Base-by-base conservation (phyloP, 1,284 basidiomycete genomes). In the Leccinum ponderosum region DNA sequence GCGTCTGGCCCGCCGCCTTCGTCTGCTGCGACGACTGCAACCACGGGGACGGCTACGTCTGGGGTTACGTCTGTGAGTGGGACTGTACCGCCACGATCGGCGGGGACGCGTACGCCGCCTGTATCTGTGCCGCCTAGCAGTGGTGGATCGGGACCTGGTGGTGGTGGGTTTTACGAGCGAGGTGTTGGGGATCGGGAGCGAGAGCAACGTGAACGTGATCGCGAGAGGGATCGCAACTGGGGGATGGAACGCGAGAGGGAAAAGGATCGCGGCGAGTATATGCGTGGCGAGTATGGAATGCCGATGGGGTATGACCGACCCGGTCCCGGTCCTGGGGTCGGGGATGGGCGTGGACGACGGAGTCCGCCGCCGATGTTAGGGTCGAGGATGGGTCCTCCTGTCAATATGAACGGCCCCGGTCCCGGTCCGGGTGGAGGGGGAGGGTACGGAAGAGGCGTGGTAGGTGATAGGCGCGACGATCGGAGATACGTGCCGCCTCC, bases 151-250 rank as follows among this genome's bases (percentile, higher is more conserved):
- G 53, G 5, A 62, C 56, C 15, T n/a, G 37, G 39, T 8, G n/a
- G n/a, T 42, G 33, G 64, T 20, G 58, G 9, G n/a, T 74, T 73
- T 56, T 73, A 75, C 17, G 71, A 73, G 11, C 63, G 63, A 61
- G 63, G 59, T 4, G 37, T 39, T 39, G 37, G 37, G 37, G 37
- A 39, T n/a, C 37, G 37, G 57, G 9, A 62, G 61, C 39, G 39
- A 17, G 39, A 42, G 39, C 39, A 42, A 17, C 39, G 39, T 42
- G 39, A 42, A 42, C 39, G 39, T 17, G 39, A 42, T 11, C 39
- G 39, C n/a, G 39, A 42, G 9, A 14, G 39, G 8, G 39, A 42
- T 6, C 39, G 39, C n/a, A n/a, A 42, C 39, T 42, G 39, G 39
- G 39, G 39, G 39, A 42, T n/a, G 9, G 39, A 42, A 5, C 39